Percentiles rank a stretch among this genome's conserved stretches.
These are phyloP conservation scores for Tritrichomonas musculus DNA, from an alignment of 208 protist species.

Conservation along the genomic window DNA sequence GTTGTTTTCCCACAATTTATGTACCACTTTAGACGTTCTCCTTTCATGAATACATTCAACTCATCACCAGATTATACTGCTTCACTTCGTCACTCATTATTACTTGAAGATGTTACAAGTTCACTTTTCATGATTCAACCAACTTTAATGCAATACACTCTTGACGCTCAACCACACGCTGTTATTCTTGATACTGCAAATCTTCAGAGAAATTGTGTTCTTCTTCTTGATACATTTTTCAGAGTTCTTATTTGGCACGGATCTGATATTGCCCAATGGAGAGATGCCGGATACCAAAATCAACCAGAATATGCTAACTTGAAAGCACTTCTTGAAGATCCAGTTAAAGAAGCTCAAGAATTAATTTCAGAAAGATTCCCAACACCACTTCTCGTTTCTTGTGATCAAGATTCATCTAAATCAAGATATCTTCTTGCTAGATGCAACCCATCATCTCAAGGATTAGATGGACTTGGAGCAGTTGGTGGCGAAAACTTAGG, in stretches of 20 bases:
- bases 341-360: constrained; percentile 32
- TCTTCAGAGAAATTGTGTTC: constrained; percentile 72
- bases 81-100: constrained; percentile 85
- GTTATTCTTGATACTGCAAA: constrained; percentile 44
- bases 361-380: constrained; percentile 40
- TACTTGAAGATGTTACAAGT: constrained; percentile 78
- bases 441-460: constrained; percentile 72
- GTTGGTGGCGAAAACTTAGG: not conserved
- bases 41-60: constrained; percentile 91
- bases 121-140: constrained; percentile 92
- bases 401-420: constrained; percentile 52
- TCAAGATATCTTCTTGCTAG: constrained; percentile 90
- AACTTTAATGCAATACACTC: constrained; percentile 83
- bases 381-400: constrained; percentile 33
- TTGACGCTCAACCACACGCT: constrained; percentile 58
- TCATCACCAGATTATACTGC: constrained; percentile 90
- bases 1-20: constrained; percentile 95
- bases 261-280: constrained; percentile 80
- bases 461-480: not conserved
- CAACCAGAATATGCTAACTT: constrained; percentile 47
- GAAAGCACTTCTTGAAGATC: constrained; percentile 36
- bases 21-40: constrained; percentile 90
- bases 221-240: constrained; percentile 98
- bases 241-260: constrained; percentile 91
- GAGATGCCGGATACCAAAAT: constrained; percentile 73